Base-by-base conservation (phyloP, 2,329 filamentous ascomycete genomes). In the Arthrobotrys pseudoclavata region DNA sequence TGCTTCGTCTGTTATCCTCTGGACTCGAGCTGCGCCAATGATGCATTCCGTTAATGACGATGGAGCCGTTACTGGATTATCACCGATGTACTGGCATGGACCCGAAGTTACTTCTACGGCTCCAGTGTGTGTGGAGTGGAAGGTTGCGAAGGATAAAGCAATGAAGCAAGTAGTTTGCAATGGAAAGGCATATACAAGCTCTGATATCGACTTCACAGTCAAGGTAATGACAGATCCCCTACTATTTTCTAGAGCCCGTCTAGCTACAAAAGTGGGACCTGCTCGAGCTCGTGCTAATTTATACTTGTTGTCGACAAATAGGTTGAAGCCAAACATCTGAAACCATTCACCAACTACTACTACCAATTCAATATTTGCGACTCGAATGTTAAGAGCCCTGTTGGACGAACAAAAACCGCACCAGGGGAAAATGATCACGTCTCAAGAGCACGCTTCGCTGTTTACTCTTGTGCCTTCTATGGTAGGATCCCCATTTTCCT, bases 171-270 rank as follows among this genome's bases (percentile, higher is more conserved):
- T 88, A 5, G 87, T 88, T 0, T 85, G 87, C 60, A 84, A 84
- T 0, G 91, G 91, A 4, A 87, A 84, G 34, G 90, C 87, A 0
- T 92, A 89, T 81, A 93, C 91, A 0, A 91, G 87, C 47, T 91
- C 88, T 0, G 91, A 93, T 82, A 88, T 93, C 50, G 91, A 93
- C 82, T 93, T 90, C 81, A 93, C 91, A 0, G 85, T 93, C 76
- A 92, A 92, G 86, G 89, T 89, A 82, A 62, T 74, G 37, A 22
- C 18, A 9, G 22, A 10, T 4, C 20, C 22, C 26, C n/a, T n/a
- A 5, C 2, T 2, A 13, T 7, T 42, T 42, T n/a, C 42, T 18
- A 47, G 10, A 20, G 13, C 24, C 31, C 6, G 6, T 18, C 13
- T 12, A 60, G 47, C 70, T 42, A 3, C n/a, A 4, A 37, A 37